phyloP scores from a whole-genome alignment of 176 grass and related monocot genomes.

The Themeda triandra region DNA sequence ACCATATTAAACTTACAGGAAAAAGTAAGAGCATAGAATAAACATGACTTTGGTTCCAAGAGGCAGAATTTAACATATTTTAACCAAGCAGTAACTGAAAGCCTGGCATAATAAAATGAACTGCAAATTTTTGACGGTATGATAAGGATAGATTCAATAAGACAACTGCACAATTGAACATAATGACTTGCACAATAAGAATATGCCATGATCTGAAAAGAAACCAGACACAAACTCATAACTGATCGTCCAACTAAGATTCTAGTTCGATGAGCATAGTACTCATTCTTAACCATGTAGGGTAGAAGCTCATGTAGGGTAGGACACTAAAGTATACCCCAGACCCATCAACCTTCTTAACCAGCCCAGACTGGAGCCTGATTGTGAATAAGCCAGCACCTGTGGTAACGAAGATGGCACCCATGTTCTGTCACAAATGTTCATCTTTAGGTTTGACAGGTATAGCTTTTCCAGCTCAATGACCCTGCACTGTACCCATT shows the following conservation, averaged over 20 bases:
- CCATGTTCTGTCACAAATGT: no score
- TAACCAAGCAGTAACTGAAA: background rate
- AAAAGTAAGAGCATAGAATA: background rate
- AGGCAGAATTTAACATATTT: background rate
- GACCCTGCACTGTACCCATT: no score
- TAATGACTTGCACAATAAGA: background rate
- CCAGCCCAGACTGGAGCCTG: background rate
- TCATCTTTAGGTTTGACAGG: no score
- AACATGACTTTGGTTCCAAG: background rate
- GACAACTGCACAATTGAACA: background rate
- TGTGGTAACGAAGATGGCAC: background rate
- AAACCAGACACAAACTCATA: background rate
- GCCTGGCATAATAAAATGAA: background rate
- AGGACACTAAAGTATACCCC: background rate
- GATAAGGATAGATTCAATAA: background rate
- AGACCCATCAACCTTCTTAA: background rate
- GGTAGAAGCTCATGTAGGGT: slow-evolving; percentile 16
- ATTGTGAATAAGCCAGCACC: background rate
- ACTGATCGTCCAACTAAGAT: background rate
- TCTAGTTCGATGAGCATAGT: background rate
- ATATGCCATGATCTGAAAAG: background rate
- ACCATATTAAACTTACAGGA: background rate
- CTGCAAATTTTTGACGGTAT: background rate
- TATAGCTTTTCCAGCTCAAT: no score
- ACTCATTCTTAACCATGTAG: no score